These are phyloP conservation scores for Microcyclospora pomicola DNA, from an alignment of 2,329 filamentous ascomycete genomes.

Conservation along the genomic window DNA sequence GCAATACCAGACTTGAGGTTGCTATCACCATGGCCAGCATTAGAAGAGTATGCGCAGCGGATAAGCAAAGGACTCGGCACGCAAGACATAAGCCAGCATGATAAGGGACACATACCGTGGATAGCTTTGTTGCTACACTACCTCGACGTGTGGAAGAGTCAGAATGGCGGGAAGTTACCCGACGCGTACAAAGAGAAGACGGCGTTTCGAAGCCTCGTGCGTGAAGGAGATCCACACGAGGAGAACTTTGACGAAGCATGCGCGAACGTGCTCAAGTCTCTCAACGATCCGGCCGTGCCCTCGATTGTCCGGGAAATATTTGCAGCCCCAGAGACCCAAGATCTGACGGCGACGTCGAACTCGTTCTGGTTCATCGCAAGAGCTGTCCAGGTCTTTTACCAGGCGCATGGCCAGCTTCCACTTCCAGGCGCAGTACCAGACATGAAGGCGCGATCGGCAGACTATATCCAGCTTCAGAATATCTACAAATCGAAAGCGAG, in stretches of 20 bases:
- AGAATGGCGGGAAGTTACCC: slow-evolving; percentile 55
- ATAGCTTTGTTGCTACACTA: slow-evolving; percentile 71
- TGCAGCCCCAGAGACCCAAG: slow-evolving; percentile 47
- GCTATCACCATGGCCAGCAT: slow-evolving; percentile 72
- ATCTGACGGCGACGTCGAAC: slow-evolving; percentile 35
- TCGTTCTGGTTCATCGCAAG: slow-evolving; percentile 83
- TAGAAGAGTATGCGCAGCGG: slow-evolving; percentile 50
- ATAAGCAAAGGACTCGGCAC: slow-evolving; percentile 50
- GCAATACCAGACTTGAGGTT: slow-evolving; percentile 75
- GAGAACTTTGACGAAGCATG: slow-evolving; percentile 95
- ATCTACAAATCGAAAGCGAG: slow-evolving; percentile 85
- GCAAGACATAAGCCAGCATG: slow-evolving; percentile 56
- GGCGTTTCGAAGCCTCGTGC: slow-evolving; percentile 61
- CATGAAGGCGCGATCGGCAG: slow-evolving; percentile 88
- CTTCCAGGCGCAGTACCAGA: slow-evolving; percentile 80
- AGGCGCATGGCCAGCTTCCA: slow-evolving; percentile 59
- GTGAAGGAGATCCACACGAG: slow-evolving; percentile 60
- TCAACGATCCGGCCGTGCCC: slow-evolving; percentile 55
- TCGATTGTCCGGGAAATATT: slow-evolving; percentile 66
- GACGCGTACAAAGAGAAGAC: slow-evolving; percentile 72
- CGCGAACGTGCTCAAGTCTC: slow-evolving; percentile 74
- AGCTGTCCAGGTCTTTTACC: slow-evolving; percentile 65
- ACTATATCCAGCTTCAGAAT: slow-evolving; percentile 82
- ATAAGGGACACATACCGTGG: slow-evolving; percentile 87
- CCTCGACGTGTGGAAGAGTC: slow-evolving; percentile 63